phyloP scores from a whole-genome alignment of 805 yeast species.

The Saturnispora bothae region DNA sequence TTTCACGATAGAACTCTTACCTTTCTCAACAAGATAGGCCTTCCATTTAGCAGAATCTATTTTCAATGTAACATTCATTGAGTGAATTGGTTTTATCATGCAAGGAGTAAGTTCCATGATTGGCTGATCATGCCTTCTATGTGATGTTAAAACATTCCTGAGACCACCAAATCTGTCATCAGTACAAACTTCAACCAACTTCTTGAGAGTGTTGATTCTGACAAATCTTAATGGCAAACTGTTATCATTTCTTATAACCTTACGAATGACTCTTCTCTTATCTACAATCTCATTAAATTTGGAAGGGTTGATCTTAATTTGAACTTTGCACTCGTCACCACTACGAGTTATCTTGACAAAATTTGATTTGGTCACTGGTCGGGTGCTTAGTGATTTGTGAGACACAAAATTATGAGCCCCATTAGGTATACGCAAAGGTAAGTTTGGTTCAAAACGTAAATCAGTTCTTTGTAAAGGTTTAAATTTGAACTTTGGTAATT shows the following conservation, averaged over 20 bases:
- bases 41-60: conserved; percentile 5
- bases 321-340: conserved; percentile 6
- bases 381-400: no score
- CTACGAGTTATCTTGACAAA: conserved; percentile 4
- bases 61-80: conserved; percentile 4
- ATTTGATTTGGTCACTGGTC: background rate
- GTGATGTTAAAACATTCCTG: background rate
- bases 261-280: conserved; percentile 14
- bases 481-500: conserved; percentile 28
- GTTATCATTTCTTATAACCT: conserved; percentile 14
- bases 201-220: conserved; percentile 20
- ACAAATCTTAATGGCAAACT: conserved; percentile 28
- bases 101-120: background rate
- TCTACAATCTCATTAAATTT: background rate
- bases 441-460: background rate
- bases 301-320: conserved; percentile 5
- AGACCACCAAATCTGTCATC: conserved; percentile 18
- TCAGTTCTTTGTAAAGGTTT: conserved; percentile 13
- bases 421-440: background rate
- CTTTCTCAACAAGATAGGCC: background rate
- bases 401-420: background rate
- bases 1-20: no score
- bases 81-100: background rate
- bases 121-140: background rate
- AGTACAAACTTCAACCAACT: conserved; percentile 19